These are phyloP conservation scores for Eucalyptus lansdowneana DNA, from an alignment of 345 rosid genomes.

Conservation along the genomic window DNA sequence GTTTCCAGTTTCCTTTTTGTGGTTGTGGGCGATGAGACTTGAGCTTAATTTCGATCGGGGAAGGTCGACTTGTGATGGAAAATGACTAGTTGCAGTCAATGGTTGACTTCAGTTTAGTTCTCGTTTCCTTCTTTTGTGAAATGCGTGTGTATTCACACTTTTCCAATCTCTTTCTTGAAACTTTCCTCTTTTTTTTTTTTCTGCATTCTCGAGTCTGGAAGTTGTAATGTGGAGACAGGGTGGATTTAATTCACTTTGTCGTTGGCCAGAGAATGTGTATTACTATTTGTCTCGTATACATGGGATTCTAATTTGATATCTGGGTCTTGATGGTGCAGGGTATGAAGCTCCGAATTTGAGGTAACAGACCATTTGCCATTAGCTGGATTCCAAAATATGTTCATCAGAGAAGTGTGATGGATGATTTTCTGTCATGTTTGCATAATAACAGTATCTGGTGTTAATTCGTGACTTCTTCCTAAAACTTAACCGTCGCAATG, in stretches of 20 bases:
- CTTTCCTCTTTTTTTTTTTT: neutral
- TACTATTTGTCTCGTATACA: neutral
- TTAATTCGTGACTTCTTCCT: neutral
- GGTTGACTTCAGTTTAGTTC: neutral
- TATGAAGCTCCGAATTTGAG: slow-evolving; percentile 79
- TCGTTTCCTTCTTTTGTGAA: neutral
- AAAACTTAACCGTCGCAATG: neutral
- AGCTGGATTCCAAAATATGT: neutral
- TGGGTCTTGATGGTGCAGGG: slow-evolving; percentile 21
- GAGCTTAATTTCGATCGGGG: too few relatives aligned
- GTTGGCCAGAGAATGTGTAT: neutral
- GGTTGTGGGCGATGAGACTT: neutral
- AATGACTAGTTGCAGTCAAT: neutral
- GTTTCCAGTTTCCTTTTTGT: neutral
- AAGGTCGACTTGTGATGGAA: neutral
- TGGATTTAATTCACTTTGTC: neutral
- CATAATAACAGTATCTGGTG: neutral
- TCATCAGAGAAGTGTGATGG: neutral
- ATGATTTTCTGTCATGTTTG: neutral
- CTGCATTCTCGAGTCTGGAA: neutral
- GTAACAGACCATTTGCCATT: slow-evolving; percentile 5
- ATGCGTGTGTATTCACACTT: neutral
- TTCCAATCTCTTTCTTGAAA: neutral
- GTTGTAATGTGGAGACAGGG: neutral
- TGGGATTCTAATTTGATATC: neutral